Evolutionary conservation across 495 filamentous ascomycete species (phyloP).

Genomic region (Neurospora sp.): DNA sequence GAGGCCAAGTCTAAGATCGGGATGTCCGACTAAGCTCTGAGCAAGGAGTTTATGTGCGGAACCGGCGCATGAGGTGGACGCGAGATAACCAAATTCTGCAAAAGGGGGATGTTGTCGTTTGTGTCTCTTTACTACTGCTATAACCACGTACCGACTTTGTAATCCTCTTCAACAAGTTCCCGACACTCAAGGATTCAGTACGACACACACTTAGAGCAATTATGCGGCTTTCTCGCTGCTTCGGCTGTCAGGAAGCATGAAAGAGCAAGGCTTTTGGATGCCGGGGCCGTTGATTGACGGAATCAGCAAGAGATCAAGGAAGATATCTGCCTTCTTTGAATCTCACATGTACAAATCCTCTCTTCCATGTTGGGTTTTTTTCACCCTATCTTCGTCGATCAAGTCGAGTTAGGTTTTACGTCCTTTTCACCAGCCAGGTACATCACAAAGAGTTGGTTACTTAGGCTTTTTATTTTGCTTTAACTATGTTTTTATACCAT

Average conservation of each 20-base stretch:
- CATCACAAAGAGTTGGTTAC: neutral
- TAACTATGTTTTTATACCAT: neutral
- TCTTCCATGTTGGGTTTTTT: neutral
- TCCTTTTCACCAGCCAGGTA: neutral
- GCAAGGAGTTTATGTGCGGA: neutral
- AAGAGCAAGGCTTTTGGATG: neutral
- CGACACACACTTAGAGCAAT: neutral
- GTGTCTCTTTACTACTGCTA: neutral
- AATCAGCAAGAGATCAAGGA: neutral
- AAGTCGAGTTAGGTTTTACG: neutral
- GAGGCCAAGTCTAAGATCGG: constrained; percentile 39
- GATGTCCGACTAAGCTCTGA: constrained; percentile 19
- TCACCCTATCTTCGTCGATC: neutral
- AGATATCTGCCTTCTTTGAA: neutral
- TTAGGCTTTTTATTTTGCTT: neutral
- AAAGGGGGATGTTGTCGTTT: neutral
- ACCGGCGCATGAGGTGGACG: neutral
- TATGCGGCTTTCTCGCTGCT: neutral
- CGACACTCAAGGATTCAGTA: neutral
- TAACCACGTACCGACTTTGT: neutral
- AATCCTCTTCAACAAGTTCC: neutral
- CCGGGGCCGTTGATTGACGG: neutral
- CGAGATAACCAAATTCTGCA: neutral
- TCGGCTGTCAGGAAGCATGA: neutral
- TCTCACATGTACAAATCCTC: neutral